Conservation (phyloP, 148 eudicot species). For the Rhododendron williamsianum region DNA sequence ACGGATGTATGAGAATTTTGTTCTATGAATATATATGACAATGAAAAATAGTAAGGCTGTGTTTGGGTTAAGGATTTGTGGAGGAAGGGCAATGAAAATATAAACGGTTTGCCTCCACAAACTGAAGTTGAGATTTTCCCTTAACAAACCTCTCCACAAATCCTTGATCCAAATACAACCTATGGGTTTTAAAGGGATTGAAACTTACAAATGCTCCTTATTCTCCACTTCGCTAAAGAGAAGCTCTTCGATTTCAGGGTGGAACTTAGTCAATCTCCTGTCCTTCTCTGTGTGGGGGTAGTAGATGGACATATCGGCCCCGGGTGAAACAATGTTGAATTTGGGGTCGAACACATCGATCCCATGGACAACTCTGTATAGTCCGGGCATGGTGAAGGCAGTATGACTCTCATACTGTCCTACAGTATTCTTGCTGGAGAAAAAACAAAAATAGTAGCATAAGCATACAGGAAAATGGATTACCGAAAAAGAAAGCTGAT, state of each 20-base stretch:
- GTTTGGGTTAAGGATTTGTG: not conserved
- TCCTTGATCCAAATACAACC: not conserved
- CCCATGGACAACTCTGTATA: constrained; percentile 96
- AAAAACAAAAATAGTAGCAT: not conserved
- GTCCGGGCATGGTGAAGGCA: constrained; percentile 86
- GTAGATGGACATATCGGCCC: constrained; percentile 86
- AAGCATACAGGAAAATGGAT: not conserved
- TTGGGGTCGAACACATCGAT: constrained; percentile 94
- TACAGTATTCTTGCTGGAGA: constrained; percentile 84
- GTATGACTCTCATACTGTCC: constrained; percentile 94
- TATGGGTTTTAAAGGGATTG: not conserved
- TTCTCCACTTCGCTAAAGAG: constrained; percentile 73
- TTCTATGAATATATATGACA: not conserved
- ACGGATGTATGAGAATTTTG: not conserved
- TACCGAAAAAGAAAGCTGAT: not conserved
- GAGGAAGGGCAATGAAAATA: not conserved
- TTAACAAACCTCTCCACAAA: not conserved
- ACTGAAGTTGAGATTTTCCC: not conserved
- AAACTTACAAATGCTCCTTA: constrained; percentile 72
- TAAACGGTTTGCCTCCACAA: not conserved
- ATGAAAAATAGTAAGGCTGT: not conserved
- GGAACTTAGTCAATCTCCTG: constrained; percentile 67
- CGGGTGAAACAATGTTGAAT: constrained; percentile 95
- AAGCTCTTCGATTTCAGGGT: constrained; percentile 85
- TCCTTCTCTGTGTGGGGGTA: constrained; percentile 74